Evolutionary conservation across 2,329 filamentous ascomycete genomes (phyloP), one percentile per base, ranked within the genome.

Genomic region (Fusarium falciforme): DNA sequence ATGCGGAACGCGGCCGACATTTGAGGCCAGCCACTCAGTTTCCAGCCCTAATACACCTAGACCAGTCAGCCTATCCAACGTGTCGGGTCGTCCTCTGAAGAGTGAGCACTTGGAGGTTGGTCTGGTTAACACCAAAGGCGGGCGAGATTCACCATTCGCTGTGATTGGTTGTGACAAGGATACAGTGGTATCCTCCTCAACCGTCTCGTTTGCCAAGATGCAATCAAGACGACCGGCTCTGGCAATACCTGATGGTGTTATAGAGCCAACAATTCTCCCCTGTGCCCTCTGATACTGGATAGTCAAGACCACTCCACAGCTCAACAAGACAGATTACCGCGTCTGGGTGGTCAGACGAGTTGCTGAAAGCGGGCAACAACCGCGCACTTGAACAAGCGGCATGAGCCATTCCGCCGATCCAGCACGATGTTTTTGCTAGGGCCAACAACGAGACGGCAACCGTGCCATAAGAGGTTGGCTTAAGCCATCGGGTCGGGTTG

Each of bases 1-100:
- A 72, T 74, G 22, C 29, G n/a, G 20, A 54, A 36, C 31, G 38
- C n/a, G 38, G 44, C 49, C 58, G 42, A 49, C 66, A 33, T 61
- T 72, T 74, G 72, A 74, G 72, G 65, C 72, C 72, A 42, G 49
- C 62, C 71, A 64, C 61, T 60, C 16, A 40, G 52, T 61, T 66
- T 61, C 47, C 59, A 49, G 47, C 47, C 47, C 47, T 52, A 52
- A 29, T 31, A 52, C 27, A 35, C 54, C 20, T 12, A 57, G 58
- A 27, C 55, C 42, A 55, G n/a, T 62, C 61, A 55, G 27, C 36
- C 57, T 58, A 66, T 72, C 61, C 57, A 31, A 57, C 17, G 57
- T 52, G 35, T 64, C 22, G 35, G 54, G 40, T 38, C 59, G 27
- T 47, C 71, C 49, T 44, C 35, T 47, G 42, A 16, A 49, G 33